These are phyloP conservation scores for Myriosclerotinia scirpicola DNA, from an alignment of 2,329 filamentous ascomycete species.

Conservation along the genomic window DNA sequence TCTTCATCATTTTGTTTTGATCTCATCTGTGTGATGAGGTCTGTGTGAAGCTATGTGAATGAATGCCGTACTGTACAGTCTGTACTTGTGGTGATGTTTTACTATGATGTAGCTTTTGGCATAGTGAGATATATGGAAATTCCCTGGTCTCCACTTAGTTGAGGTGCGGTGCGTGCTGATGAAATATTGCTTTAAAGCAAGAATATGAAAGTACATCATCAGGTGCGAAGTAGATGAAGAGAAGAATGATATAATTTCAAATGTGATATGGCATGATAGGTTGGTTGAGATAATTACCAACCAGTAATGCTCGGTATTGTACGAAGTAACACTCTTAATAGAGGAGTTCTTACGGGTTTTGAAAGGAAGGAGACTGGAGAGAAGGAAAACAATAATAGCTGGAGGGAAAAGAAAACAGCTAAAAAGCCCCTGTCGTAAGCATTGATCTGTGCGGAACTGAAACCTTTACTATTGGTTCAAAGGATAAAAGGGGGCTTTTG, in stretches of 20 bases:
- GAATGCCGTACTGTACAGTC: background rate
- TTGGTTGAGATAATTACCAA: background rate
- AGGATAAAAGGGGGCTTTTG: too few species aligned
- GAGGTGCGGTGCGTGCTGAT: too few species aligned
- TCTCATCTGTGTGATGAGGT: background rate
- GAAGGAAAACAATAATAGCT: background rate
- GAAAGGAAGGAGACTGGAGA: too few species aligned
- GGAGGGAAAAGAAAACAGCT: background rate
- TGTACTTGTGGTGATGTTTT: background rate
- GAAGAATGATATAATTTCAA: background rate
- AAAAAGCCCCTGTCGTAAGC: too few species aligned
- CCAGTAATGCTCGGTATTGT: background rate
- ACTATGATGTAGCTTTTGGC: background rate
- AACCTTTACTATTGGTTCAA: too few species aligned
- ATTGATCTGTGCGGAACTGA: too few species aligned
- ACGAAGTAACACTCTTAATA: too few species aligned
- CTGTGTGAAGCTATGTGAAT: background rate
- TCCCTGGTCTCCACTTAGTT: background rate
- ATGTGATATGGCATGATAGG: background rate
- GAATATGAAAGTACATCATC: background rate
- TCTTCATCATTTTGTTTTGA: background rate
- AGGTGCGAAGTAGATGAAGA: too few species aligned
- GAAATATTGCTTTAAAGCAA: background rate
- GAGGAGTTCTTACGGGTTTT: too few species aligned
- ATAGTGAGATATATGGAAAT: background rate